Conservation (phyloP, 2,329 filamentous ascomycete genomes). For the Camptophora hylomeconis region DNA sequence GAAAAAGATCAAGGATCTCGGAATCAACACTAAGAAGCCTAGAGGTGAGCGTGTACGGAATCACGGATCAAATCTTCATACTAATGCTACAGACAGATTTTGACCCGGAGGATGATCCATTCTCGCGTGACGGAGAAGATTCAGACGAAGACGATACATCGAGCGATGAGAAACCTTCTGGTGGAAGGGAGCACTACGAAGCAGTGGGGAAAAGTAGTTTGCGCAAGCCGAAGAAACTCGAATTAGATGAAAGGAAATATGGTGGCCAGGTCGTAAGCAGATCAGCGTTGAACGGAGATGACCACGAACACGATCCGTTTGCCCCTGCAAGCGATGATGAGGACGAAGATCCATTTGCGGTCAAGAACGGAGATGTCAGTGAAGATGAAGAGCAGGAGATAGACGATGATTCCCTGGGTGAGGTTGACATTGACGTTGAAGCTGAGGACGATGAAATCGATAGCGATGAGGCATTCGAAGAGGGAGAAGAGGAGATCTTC, state of each 20-base stretch:
- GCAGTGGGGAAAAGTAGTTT: constrained; percentile 75
- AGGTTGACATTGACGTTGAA: constrained; percentile 10
- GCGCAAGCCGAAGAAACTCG: constrained; percentile 54
- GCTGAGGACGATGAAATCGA: constrained; percentile 20
- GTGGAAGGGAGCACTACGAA: constrained; percentile 77
- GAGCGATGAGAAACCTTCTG: too few species aligned
- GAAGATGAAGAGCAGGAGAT: constrained; percentile 10
- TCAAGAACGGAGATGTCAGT: constrained; percentile 1
- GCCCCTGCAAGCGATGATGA: constrained; percentile 21
- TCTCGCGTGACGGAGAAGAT: constrained; percentile 43
- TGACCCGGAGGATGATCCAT: constrained; percentile 60
- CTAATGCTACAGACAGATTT: constrained; percentile 43
- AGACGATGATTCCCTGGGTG: constrained; percentile 8
- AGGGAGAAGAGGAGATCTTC: constrained; percentile 16
- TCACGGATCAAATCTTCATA: neutral
- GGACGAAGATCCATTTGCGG: constrained; percentile 14
- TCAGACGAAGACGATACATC: constrained; percentile 31
- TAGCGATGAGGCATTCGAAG: constrained; percentile 18
- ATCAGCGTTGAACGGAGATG: constrained; percentile 34
- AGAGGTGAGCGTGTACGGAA: neutral
- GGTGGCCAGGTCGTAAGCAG: constrained; percentile 61
- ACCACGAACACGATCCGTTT: constrained; percentile 21
- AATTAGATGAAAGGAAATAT: constrained; percentile 70
- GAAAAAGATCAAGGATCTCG: neutral
- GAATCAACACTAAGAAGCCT: neutral